phyloP scores from a whole-genome alignment of 169 alveolate species.

The Plasmodium reichenowi region DNA sequence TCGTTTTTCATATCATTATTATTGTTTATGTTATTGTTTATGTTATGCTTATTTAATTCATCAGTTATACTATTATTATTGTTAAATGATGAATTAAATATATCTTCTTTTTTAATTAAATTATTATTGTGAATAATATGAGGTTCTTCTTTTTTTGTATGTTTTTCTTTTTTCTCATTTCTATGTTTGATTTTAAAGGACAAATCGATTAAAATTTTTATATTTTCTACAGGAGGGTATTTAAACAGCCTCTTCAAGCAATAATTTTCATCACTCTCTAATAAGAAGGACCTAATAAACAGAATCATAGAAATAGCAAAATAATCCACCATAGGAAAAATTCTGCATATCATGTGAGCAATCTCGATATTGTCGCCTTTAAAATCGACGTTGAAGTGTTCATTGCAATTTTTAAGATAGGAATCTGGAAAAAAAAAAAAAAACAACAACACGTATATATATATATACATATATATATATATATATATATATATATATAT shows the following conservation, averaged over 20 bases:
- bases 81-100: background rate
- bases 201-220: slow-evolving; percentile 55
- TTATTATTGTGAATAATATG: background rate
- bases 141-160: slow-evolving; percentile 6
- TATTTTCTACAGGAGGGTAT: slow-evolving; percentile 71
- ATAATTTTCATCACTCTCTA: slow-evolving; percentile 53
- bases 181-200: slow-evolving; percentile 30
- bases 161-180: slow-evolving; percentile 49
- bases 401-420: slow-evolving; percentile 34
- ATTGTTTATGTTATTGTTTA: background rate
- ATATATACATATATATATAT: background rate
- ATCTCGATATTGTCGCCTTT: slow-evolving; percentile 47
- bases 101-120: background rate
- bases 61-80: background rate
- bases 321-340: slow-evolving; percentile 45
- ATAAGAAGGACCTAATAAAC: slow-evolving; percentile 51
- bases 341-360: slow-evolving; percentile 32
- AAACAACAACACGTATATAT: background rate
- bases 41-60: background rate
- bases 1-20: slow-evolving; percentile 15
- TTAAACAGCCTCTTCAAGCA: slow-evolving; percentile 62
- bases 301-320: slow-evolving; percentile 64
- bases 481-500: slow-evolving; percentile 2
- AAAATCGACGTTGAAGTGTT: slow-evolving; percentile 4
- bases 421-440: slow-evolving; percentile 39